A percentile compares a stretch with the other conserved stretches of the same genome.
phyloP scores from a whole-genome alignment of 257 asterid genomes.

The Leonotis leonurus region DNA sequence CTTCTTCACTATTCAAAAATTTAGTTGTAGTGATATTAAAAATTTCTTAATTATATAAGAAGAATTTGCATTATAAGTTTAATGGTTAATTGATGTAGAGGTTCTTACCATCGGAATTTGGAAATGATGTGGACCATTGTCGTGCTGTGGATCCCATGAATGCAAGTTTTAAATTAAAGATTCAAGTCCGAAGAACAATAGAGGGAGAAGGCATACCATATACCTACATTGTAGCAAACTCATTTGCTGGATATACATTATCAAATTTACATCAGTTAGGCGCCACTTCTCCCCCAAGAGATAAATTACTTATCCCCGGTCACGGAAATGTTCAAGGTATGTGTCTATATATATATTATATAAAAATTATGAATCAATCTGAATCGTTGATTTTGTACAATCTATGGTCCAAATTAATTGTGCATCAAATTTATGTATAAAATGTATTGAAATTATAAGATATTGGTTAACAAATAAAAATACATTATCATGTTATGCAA shows the following conservation, averaged over 20 bases:
- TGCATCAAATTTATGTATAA: too few relatives aligned
- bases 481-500: too few relatives aligned
- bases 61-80: too few relatives aligned
- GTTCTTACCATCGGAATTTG: constrained; percentile 68
- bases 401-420: too few relatives aligned
- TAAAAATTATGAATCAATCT: too few relatives aligned
- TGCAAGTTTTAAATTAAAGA: constrained; percentile 30
- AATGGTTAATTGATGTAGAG: constrained; percentile 30
- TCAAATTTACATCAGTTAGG: constrained; percentile 37
- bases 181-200: constrained; percentile 35
- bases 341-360: too few relatives aligned
- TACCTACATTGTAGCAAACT: constrained; percentile 33
- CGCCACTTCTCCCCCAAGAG: constrained; percentile 38
- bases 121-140: constrained; percentile 44
- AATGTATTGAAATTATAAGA: too few relatives aligned
- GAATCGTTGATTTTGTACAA: too few relatives aligned
- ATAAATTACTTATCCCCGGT: constrained; percentile 39
- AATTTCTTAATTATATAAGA: too few relatives aligned
- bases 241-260: constrained; percentile 43
- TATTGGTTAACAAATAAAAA: too few relatives aligned
- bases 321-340: constrained; percentile 67
- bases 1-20: too few relatives aligned
- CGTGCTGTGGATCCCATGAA: constrained; percentile 55
- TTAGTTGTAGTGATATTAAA: too few relatives aligned
- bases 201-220: constrained; percentile 56